Base-by-base conservation (phyloP, 2,329 filamentous ascomycete species). In the Fusarium decemcellulare region DNA sequence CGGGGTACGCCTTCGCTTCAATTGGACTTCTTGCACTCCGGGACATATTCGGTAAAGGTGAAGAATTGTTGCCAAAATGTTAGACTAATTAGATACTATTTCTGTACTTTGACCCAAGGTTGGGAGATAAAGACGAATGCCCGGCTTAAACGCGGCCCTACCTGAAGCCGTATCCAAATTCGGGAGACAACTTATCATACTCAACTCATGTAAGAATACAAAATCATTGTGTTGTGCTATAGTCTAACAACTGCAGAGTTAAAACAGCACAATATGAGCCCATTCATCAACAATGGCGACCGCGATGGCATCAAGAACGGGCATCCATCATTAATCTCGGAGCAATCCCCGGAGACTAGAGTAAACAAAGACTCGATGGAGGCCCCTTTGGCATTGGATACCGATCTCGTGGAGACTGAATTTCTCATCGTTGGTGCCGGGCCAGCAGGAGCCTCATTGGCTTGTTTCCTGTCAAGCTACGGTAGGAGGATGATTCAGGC, bases 401-500 rank as follows among this genome's bases (percentile, higher is more conserved):
- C 10, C 7, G 15, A 15, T 16, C 39, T 16, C 39, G 39, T 42
- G 39, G 39, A 42, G 39, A 42, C 39, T 16, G 15, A 61, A 32
- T 78, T 85, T 43, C 75, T 88, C 42, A 84, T 87, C 55, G 75
- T 87, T 23, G 83, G 86, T 14, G 79, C 84, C 36, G 87, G 87
- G 0, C 87, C 87, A 6, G 85, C 87, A 0, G 87, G 87, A 3
- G 86, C 85, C 6, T 79, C 85, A 1, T 74, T 89, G 34, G 86
- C 86, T 5, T 87, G 84, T 65, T 89, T 89, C 59, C 80, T 88
- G 2, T 77, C 80, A 4, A 79, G 80, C 8, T 78, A 87, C 78
- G 84, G 85, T 83, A 74, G 63, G 62, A 63, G 27, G n/a, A 27
- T 16, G 23, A 14, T 16, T 36, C 39, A 10, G 18, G 39, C 18